These are phyloP conservation scores for Rhizopogon rudus DNA, from an alignment of 768 basidiomycete genomes.

Conservation along the genomic window DNA sequence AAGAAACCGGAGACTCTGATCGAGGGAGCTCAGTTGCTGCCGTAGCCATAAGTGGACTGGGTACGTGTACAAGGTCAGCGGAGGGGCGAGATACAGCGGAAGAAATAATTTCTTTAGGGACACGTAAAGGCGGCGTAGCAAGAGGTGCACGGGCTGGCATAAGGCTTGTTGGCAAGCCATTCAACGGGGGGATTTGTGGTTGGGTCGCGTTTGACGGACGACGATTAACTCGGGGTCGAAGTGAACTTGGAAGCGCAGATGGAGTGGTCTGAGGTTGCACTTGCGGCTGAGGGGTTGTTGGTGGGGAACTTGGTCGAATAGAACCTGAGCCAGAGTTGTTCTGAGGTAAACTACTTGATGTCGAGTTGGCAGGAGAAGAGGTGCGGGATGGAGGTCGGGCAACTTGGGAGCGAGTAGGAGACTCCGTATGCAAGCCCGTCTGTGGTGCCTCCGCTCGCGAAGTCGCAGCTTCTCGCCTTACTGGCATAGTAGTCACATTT, in stretches of 20 bases:
- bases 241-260: constrained; percentile 22
- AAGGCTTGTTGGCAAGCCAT: constrained; percentile 21
- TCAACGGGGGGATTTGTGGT: constrained; percentile 21
- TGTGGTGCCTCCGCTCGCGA: constrained; percentile 3
- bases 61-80: constrained; percentile 14
- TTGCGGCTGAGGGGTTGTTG: constrained; percentile 17
- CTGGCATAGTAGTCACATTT: not conserved
- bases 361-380: constrained; percentile 35
- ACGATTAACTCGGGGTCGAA: constrained; percentile 32
- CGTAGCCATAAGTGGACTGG: constrained; percentile 14
- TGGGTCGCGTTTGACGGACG: constrained; percentile 42
- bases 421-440: constrained; percentile 5
- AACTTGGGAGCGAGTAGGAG: constrained; percentile 20
- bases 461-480: not conserved
- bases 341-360: constrained; percentile 16
- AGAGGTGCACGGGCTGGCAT: constrained; percentile 17
- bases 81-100: constrained; percentile 9
- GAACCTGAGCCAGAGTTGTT: constrained; percentile 14
- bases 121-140: constrained; percentile 20
- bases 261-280: constrained; percentile 13
- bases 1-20: constrained; percentile 11
- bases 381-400: constrained; percentile 29
- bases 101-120: constrained; percentile 9
- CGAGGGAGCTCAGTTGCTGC: constrained; percentile 10
- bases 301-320: constrained; percentile 11